These are phyloP conservation scores for Theobroma cacao DNA, from an alignment of 345 rosid species.

Conservation along the genomic window DNA sequence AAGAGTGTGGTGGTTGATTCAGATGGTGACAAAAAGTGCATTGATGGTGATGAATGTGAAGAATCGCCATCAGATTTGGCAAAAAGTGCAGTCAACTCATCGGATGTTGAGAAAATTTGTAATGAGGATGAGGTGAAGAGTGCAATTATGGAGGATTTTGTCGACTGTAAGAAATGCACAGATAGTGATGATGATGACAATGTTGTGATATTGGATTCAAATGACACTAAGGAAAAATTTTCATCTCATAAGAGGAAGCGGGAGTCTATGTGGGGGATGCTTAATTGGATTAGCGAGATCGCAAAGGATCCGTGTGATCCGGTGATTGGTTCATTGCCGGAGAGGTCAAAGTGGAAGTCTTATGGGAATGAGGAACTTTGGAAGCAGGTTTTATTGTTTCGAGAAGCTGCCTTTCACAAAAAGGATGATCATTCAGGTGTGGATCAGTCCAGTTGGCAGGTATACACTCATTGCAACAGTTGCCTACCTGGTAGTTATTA, in stretches of 20 bases:
- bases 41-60: not conserved
- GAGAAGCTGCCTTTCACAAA: conserved; percentile 45
- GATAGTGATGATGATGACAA: conserved; percentile 15
- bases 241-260: conserved; percentile 49
- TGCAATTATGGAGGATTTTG: conserved; percentile 11
- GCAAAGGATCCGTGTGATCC: conserved; percentile 67
- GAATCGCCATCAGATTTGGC: not conserved
- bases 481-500: not conserved
- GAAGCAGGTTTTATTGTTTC: conserved; percentile 68
- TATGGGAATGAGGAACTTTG: conserved; percentile 58
- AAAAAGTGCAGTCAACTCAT: not conserved
- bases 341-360: conserved; percentile 62
- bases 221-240: conserved; percentile 4
- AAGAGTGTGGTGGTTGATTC: conserved; percentile 20
- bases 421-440: conserved; percentile 30
- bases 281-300: conserved; percentile 56
- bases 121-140: conserved; percentile 20
- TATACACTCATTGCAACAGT: conserved; percentile 17
- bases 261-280: conserved; percentile 39
- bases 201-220: conserved; percentile 17
- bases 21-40: conserved; percentile 14
- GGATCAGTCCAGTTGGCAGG: conserved; percentile 54
- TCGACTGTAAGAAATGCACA: conserved; percentile 8
- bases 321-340: conserved; percentile 51
- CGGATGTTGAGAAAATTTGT: not conserved